These are phyloP conservation scores for Cladosporium cucumerinum DNA, from an alignment of 2,329 filamentous ascomycete species.

Conservation along the genomic window DNA sequence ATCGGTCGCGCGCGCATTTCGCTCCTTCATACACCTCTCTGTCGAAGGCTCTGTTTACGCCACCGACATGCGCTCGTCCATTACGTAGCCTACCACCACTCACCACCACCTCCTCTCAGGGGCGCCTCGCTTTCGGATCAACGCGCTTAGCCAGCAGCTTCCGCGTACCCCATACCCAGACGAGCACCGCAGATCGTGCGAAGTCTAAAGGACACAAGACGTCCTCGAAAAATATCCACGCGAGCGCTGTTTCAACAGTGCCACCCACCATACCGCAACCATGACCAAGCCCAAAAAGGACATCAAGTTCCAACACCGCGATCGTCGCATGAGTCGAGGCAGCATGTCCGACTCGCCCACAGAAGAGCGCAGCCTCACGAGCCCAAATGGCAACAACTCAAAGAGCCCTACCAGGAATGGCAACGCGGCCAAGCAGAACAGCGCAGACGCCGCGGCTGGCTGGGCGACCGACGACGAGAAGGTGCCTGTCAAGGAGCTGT, in stretches of 20 bases:
- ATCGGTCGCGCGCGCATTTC: neutral
- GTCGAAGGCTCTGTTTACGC: neutral
- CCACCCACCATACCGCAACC: neutral
- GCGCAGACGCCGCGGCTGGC: constrained; percentile 29
- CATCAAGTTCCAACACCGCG: constrained; percentile 59
- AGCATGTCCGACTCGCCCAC: constrained; percentile 57
- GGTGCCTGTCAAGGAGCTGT: constrained; percentile 22
- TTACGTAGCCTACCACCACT: neutral
- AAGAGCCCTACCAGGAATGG: constrained; percentile 51
- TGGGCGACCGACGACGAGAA: constrained; percentile 37
- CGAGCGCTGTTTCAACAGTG: neutral
- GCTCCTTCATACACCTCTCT: neutral
- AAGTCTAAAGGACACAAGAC: neutral
- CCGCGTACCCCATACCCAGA: constrained; percentile 9
- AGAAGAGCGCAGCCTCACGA: constrained; percentile 22
- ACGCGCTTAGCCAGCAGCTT: constrained; percentile 12
- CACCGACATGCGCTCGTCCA: neutral
- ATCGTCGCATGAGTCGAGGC: constrained; percentile 57
- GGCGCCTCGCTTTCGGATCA: constrained; percentile 2
- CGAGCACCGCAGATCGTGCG: neutral
- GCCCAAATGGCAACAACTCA: constrained; percentile 41
- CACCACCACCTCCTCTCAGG: neutral
- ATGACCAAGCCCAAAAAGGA: constrained; percentile 57
- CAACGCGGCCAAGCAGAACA: constrained; percentile 24
- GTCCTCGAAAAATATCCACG: neutral